Evolutionary conservation across 305 asterid genomes (phyloP).

Genomic region (Fraxinus ornus): DNA sequence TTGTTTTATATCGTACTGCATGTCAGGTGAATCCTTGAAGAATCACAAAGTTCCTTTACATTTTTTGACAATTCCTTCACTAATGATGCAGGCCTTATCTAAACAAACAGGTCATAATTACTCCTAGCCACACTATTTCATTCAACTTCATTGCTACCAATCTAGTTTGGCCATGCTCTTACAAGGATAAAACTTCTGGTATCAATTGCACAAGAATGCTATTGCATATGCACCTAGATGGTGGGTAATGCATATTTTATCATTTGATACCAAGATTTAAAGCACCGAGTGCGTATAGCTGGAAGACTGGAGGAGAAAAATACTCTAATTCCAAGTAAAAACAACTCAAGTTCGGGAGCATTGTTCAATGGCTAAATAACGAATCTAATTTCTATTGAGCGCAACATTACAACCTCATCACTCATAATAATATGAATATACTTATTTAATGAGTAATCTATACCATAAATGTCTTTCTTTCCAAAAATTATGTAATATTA

Average conservation of each 20-base stretch:
- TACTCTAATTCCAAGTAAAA: neutral
- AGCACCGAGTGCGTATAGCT: neutral
- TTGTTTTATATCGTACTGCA: neutral
- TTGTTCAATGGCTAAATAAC: neutral
- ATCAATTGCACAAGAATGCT: neutral
- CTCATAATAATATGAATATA: neutral
- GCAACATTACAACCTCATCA: neutral
- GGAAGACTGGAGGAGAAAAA: neutral
- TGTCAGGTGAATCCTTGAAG: neutral
- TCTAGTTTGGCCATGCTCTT: neutral
- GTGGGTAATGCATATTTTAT: neutral
- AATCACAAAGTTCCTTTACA: neutral
- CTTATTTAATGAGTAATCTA: no score
- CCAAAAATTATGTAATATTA: no score
- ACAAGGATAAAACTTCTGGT: neutral
- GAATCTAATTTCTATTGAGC: neutral
- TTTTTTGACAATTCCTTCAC: neutral
- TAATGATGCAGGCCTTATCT: neutral
- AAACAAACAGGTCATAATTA: neutral
- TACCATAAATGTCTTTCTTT: no score
- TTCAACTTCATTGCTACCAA: neutral
- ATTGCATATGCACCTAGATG: neutral
- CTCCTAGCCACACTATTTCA: neutral
- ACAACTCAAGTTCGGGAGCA: neutral
- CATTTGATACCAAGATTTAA: neutral